A percentile compares a stretch with the other conserved stretches of the same genome.
These are phyloP conservation scores for Citrus sp. DNA, from an alignment of 345 rosid genomes.

Conservation along the genomic window DNA sequence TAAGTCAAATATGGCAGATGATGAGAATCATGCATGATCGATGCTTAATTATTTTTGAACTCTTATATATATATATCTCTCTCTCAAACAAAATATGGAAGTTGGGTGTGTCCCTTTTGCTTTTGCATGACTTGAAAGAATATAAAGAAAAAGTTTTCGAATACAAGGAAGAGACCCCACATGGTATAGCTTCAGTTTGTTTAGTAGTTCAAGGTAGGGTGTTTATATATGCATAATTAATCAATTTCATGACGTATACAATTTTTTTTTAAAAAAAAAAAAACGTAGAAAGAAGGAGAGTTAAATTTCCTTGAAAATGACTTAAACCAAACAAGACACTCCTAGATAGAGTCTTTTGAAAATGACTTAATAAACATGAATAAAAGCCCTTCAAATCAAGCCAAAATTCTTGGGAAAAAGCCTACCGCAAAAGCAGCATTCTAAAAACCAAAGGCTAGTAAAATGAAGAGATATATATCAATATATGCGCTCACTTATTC, in stretches of 20 bases:
- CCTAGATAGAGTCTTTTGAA: constrained; percentile 8
- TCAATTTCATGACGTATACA: neutral
- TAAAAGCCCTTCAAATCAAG: constrained; percentile 17
- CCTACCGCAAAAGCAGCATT: constrained; percentile 10
- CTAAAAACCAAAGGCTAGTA: neutral
- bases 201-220: constrained; percentile 3
- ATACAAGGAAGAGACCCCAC: constrained; percentile 19
- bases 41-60: constrained; percentile 6
- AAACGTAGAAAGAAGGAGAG: neutral
- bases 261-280: neutral
- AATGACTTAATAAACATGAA: constrained; percentile 15
- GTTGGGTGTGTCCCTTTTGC: constrained; percentile 14
- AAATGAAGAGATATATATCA: neutral
- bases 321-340: constrained; percentile 35
- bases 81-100: neutral
- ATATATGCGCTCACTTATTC: constrained; percentile 3
- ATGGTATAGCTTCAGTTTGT: constrained; percentile 7
- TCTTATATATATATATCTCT: neutral
- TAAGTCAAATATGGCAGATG: constrained; percentile 13
- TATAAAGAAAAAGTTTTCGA: constrained; percentile 17
- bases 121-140: constrained; percentile 20
- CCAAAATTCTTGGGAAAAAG: constrained; percentile 24
- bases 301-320: constrained; percentile 25
- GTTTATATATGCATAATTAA: neutral
- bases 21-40: neutral